phyloP scores from a whole-genome alignment of 2,329 filamentous ascomycete genomes.

The Pezicula rhizophila region DNA sequence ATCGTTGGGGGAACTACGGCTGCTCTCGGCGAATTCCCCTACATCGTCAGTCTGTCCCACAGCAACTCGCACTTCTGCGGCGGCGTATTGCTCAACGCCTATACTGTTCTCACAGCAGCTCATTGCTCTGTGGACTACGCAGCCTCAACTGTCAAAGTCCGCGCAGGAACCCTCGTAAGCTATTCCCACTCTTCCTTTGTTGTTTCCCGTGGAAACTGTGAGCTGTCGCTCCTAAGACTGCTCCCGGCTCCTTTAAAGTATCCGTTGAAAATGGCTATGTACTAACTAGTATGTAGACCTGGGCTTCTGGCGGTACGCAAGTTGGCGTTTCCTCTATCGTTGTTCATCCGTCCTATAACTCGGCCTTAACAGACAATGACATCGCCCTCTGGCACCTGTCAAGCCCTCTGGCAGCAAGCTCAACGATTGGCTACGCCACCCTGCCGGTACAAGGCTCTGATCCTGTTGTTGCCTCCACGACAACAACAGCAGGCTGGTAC shows the following conservation, averaged over 20 bases:
- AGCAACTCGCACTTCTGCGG: conserved; percentile 14
- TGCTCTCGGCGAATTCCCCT: conserved; percentile 16
- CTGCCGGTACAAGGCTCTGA: conserved; percentile 14
- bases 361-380: conserved; percentile 6
- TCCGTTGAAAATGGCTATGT: not conserved
- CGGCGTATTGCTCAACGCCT: conserved; percentile 15
- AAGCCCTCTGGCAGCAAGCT: conserved; percentile 8
- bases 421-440: conserved; percentile 13
- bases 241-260: not conserved
- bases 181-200: not conserved
- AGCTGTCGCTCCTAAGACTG: no score
- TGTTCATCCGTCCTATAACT: conserved; percentile 13
- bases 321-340: conserved; percentile 8
- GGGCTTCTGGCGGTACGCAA: conserved; percentile 13
- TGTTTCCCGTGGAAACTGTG: not conserved
- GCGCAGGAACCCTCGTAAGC: conserved; percentile 17
- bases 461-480: conserved; percentile 7
- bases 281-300: conserved; percentile 8
- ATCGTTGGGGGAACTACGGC: conserved; percentile 11
- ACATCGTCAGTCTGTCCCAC: conserved; percentile 11
- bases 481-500: conserved; percentile 8
- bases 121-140: conserved; percentile 13
- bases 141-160: conserved; percentile 13
- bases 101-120: conserved; percentile 18
- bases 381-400: conserved; percentile 16